phyloP scores from a whole-genome alignment of 768 basidiomycete species.

The Hirschioporus abietinus region DNA sequence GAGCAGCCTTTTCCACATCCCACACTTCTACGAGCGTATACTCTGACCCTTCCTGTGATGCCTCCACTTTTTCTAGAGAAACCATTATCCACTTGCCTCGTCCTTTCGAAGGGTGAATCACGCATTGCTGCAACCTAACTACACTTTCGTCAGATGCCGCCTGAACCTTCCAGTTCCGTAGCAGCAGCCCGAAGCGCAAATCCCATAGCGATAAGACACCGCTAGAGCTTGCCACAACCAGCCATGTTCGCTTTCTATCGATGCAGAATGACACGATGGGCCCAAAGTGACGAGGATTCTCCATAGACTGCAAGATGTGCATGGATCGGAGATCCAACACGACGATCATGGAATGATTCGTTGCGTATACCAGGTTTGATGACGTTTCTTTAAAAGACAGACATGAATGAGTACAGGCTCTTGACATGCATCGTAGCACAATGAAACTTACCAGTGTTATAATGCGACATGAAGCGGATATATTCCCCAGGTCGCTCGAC shows the following conservation, averaged over 20 bases:
- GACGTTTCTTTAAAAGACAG: conserved; percentile 46
- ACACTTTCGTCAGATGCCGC: conserved; percentile 45
- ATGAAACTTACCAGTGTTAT: conserved; percentile 26
- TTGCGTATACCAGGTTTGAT: conserved; percentile 82
- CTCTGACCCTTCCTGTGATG: conserved; percentile 8
- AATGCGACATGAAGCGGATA: conserved; percentile 80
- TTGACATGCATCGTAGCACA: not conserved
- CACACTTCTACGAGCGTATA: conserved; percentile 73
- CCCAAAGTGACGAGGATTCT: conserved; percentile 82
- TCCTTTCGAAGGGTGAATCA: conserved; percentile 81
- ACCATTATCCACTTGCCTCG: conserved; percentile 90
- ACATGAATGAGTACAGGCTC: not conserved
- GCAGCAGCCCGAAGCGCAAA: conserved; percentile 82
- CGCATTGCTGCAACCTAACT: conserved; percentile 65
- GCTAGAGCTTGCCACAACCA: conserved; percentile 79
- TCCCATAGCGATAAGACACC: conserved; percentile 93
- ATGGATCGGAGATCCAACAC: conserved; percentile 84
- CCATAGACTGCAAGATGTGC: conserved; percentile 68
- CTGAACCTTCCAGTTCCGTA: conserved; percentile 84
- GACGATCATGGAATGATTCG: conserved; percentile 70
- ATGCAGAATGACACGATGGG: conserved; percentile 82
- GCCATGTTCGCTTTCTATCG: conserved; percentile 82
- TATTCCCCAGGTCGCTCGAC: conserved; percentile 72
- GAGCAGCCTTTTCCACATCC: conserved; percentile 78
- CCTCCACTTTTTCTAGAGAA: conserved; percentile 50